Base-by-base conservation (phyloP, 1,284 basidiomycete genomes). In the Tremellales sp. region DNA sequence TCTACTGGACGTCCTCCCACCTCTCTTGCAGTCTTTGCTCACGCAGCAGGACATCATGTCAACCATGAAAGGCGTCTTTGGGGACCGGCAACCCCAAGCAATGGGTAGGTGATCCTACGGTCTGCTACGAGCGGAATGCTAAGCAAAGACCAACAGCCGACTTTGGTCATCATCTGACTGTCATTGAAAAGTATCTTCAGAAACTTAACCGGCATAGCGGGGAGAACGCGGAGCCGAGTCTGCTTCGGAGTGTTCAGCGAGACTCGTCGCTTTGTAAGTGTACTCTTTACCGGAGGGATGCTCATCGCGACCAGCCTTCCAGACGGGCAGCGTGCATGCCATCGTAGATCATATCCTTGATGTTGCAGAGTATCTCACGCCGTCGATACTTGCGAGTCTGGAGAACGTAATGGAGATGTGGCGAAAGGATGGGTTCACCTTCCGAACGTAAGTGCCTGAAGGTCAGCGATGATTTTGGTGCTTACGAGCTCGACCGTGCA, bases 1-100 rank as follows among this genome's bases (percentile, higher is more conserved):
- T 14, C 35, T 48, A 13, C 21, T 48, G 12, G 44, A 47, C 16
- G 41, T 48, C 41, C 14, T 48, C 7, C 47, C 51, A 4, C n/a
- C 38, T 13, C 27, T 53, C 2, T 33, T 56, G 3, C 36, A 45
- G 3, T 13, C 41, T 12, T 16, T 52, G 5, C 19, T 55, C 35
- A 35, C 46, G 24, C 50, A 55, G 33, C 33, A 37, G 18, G 53
- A 55, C 34, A 5, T 55, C 5, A 22, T 47, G 5, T 24, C 27
- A 3, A 36, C 27, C 9, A 49, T 55, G 46, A 27, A 9, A 5
- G 22, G 38, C 6, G 26, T 52, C 8, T 41, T 55, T 24, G 53
- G 53, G 1, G 43, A 52, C 12, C 46, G 47, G 13, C 51, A 53
- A 16, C 24, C 51, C 13, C 5, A 19, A 18, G 22, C 43, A 5